Percentiles rank a stretch among this genome's conserved stretches.
Conservation (phyloP, 805 yeast genomes). For the Saccharomycopsis schoenii region DNA sequence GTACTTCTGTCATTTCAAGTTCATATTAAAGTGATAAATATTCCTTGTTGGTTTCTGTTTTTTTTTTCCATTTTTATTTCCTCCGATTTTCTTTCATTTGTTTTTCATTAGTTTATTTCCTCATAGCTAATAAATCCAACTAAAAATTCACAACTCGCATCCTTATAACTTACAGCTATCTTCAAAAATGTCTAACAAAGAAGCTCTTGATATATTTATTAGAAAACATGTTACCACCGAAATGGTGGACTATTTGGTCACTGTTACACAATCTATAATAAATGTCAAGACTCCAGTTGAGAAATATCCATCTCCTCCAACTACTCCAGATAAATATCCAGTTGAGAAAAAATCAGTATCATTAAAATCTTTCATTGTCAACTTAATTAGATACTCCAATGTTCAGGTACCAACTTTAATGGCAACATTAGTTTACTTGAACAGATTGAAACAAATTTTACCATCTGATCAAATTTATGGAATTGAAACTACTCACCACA, state of each 20-base stretch:
- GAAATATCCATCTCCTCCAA: slow-evolving; percentile 27
- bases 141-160: not conserved
- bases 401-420: slow-evolving; percentile 74
- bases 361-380: slow-evolving; percentile 63
- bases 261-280: slow-evolving; percentile 15
- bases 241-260: slow-evolving; percentile 18
- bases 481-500: slow-evolving; percentile 68
- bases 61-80: not conserved
- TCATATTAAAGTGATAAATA: not conserved
- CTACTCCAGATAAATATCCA: slow-evolving; percentile 21
- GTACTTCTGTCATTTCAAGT: not conserved
- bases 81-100: not conserved
- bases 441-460: slow-evolving; percentile 46
- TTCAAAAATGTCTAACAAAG: slow-evolving; percentile 17
- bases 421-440: slow-evolving; percentile 61
- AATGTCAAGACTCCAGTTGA: slow-evolving; percentile 16
- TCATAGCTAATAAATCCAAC: not conserved
- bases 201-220: slow-evolving; percentile 17
- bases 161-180: not conserved
- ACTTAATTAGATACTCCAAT: slow-evolving; percentile 61
- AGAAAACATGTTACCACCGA: slow-evolving; percentile 19
- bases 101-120: not conserved
- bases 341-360: slow-evolving; percentile 37
- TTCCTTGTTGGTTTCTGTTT: not conserved
- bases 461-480: slow-evolving; percentile 66